Evolutionary conservation across 2,329 filamentous ascomycete genomes (phyloP), one percentile per base, ranked within the genome.

Genomic region (Conoideocrella luteorostrata): DNA sequence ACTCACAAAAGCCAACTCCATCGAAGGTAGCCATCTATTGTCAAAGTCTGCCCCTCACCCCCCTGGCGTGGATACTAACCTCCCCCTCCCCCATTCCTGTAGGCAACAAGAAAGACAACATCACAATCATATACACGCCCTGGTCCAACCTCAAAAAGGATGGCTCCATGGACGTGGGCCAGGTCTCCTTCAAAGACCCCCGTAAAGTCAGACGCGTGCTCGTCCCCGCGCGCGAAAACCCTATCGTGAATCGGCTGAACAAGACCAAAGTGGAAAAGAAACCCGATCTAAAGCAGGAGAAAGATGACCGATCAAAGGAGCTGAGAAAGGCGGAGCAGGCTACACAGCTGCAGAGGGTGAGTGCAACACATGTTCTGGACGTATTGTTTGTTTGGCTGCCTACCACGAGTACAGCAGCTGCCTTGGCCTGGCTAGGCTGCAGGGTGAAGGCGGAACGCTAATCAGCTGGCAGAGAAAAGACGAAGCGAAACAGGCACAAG

Each of bases 101-200:
- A 90, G 86, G 93, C 51, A 98, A 98, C 72, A 98, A 98, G 68
- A 97, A 96, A 66, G 91, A 97, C 65, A 97, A 97, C 66, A 74
- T 98, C 57, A 95, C 89, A 13, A 66, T 98, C 59, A 94, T 98
- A 59, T 98, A 98, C 70, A 98, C 93, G 4, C 93, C 93, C 6
- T 97, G 93, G 89, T 86, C 87, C 35, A 98, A 98, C 63, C 77
- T 98, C 26, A 86, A 88, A 62, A 98, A 98, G 62, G 88, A 94
- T 59, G 91, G 90, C 23, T 88, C 84, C 63, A 98, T 98, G 93
- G 90, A 88, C 15, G 84, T 84, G 3, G 93, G 93, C 18, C 93
- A 98, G 62, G 93, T 98, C 42, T 84, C 86, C 50, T 98, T 97
- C 72, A 90, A 95, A 60, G 88, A 96, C 65, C 77, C 76, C 32